Percentiles rank a stretch among this genome's conserved stretches.
Conservation (phyloP, 176 grass and related monocot species). For the Secale cereale region DNA sequence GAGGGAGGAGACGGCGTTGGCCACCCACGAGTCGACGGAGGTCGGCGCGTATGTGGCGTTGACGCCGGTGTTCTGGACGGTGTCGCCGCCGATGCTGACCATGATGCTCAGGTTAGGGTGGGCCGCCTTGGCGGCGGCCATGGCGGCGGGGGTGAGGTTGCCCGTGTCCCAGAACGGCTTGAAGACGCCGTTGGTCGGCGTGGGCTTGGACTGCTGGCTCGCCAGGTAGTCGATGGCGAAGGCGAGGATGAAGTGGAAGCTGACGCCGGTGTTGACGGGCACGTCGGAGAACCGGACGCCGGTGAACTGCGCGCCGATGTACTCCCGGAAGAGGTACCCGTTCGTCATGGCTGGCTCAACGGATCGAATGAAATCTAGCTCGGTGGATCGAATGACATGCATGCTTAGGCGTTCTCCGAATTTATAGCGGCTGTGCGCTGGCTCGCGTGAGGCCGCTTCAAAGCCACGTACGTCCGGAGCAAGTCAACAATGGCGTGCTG, state of each 20-base stretch:
- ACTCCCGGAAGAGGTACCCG: conserved; percentile 56
- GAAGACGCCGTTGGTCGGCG: conserved; percentile 50
- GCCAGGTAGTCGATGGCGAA: conserved; percentile 44
- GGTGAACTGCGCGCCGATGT: conserved; percentile 50
- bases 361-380: background rate
- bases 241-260: conserved; percentile 53
- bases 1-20: conserved; percentile 40
- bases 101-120: conserved; percentile 42
- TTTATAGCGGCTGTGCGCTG: background rate
- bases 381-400: background rate
- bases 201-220: background rate
- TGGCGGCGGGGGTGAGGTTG: conserved; percentile 12
- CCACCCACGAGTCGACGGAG: conserved; percentile 49
- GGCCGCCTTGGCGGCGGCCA: conserved; percentile 16
- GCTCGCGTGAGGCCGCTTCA: background rate
- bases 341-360: conserved; percentile 34
- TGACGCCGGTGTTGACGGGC: conserved; percentile 32
- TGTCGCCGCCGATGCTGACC: conserved; percentile 37
- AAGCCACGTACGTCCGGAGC: background rate
- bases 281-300: conserved; percentile 49
- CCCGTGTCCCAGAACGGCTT: conserved; percentile 29
- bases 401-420: background rate
- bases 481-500: background rate
- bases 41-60: background rate
- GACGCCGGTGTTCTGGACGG: background rate